Percentiles rank a stretch among this genome's conserved stretches.
Conservation (phyloP, 2,329 filamentous ascomycete genomes). For the Diaporthe amygdali region DNA sequence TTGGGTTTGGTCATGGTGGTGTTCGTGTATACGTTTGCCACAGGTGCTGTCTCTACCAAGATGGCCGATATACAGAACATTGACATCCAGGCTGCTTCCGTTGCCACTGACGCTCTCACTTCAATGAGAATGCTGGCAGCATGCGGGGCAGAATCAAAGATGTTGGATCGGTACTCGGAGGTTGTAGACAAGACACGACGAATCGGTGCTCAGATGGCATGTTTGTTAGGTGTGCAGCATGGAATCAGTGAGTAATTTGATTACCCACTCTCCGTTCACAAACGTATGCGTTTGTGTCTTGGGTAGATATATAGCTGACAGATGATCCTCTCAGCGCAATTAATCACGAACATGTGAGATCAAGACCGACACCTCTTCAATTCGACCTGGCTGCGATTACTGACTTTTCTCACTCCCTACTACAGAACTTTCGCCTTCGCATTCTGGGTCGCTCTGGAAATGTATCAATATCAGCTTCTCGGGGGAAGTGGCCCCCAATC, state of each 20-base stretch:
- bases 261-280: no score
- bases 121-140: conserved; percentile 60
- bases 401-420: accelerated
- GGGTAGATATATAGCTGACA: no score
- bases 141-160: conserved; percentile 63
- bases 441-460: conserved; percentile 67
- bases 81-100: conserved; percentile 61
- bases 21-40: conserved; percentile 50
- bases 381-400: not conserved
- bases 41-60: conserved; percentile 61
- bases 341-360: not conserved
- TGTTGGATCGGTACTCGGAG: conserved; percentile 56
- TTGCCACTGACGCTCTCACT: conserved; percentile 58
- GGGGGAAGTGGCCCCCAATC: conserved; percentile 55
- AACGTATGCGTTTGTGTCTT: no score
- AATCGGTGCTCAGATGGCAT: conserved; percentile 53
- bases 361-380: not conserved
- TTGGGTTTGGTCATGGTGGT: conserved; percentile 61
- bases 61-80: conserved; percentile 49
- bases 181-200: conserved; percentile 58
- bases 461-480: conserved; percentile 46
- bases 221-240: conserved; percentile 52
- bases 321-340: accelerated
- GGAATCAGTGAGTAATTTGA: conserved; percentile 52
- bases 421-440: conserved; percentile 55